Evolutionary conservation across 2,329 filamentous ascomycete species (phyloP).

Genomic region (Aschersonia sp.): DNA sequence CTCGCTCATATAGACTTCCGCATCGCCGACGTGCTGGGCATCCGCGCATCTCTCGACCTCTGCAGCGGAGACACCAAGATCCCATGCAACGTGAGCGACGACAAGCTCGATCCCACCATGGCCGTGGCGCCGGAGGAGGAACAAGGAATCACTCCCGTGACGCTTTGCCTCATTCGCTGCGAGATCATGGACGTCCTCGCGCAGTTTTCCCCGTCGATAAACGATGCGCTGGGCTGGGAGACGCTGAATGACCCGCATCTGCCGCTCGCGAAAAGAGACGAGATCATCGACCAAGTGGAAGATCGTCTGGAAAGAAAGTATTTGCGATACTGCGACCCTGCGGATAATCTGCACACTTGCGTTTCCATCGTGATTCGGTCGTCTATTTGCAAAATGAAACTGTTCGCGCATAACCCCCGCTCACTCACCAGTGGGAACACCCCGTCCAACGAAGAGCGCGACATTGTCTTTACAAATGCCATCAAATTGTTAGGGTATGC

Average conservation of each 20-base stretch:
- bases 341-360: conserved; percentile 2
- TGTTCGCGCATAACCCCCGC: conserved; percentile 1
- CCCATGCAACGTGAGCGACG: conserved; percentile 37
- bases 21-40: conserved; percentile 34
- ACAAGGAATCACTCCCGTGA: conserved; percentile 21
- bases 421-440: neutral
- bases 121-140: conserved; percentile 12
- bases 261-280: neutral
- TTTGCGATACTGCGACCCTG: conserved; percentile 6
- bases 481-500: conserved; percentile 9
- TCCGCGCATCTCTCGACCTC: conserved; percentile 21
- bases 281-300: conserved; percentile 1
- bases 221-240: neutral
- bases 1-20: conserved; percentile 39
- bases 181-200: neutral
- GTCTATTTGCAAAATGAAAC: conserved; percentile 6
- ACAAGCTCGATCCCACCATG: conserved; percentile 24
- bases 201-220: neutral
- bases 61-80: conserved; percentile 26
- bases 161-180: conserved; percentile 9
- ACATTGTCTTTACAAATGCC: conserved; percentile 4
- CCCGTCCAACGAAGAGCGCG: conserved; percentile 2
- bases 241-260: neutral
- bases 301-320: conserved; percentile 5
- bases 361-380: conserved; percentile 3